These are phyloP conservation scores for Sugiyamaella xylanicola DNA, from an alignment of 1,139 yeast species.

Conservation along the genomic window DNA sequence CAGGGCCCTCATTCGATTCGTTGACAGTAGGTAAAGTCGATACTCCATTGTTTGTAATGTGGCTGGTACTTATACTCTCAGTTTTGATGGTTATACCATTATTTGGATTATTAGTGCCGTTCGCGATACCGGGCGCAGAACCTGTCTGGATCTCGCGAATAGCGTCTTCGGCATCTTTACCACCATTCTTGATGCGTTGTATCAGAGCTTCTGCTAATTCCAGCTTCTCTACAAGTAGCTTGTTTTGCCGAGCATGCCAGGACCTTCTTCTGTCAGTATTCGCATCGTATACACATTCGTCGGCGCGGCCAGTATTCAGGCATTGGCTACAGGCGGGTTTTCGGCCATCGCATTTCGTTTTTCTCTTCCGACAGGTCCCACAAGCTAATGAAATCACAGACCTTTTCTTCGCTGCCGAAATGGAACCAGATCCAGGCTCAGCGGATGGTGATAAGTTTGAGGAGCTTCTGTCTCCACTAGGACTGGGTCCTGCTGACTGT, in stretches of 20 bases:
- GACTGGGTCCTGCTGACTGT: neutral
- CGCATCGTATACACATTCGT: constrained; percentile 38
- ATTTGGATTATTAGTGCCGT: neutral
- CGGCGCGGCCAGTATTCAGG: constrained; percentile 28
- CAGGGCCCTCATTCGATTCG: constrained; percentile 15
- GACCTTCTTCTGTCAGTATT: constrained; percentile 28
- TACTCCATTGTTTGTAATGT: neutral
- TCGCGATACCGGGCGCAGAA: neutral
- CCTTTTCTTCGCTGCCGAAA: constrained; percentile 3
- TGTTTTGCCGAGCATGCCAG: constrained; percentile 25
- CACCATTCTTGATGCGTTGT: constrained; percentile 24
- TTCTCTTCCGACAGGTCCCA: constrained; percentile 39
- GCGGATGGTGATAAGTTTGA: neutral
- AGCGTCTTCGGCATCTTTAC: constrained; percentile 24
- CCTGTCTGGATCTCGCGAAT: constrained; percentile 24
- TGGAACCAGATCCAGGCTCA: constrained; percentile 1
- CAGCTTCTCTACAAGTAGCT: constrained; percentile 21
- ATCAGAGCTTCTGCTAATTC: constrained; percentile 23
- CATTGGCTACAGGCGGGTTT: constrained; percentile 40
- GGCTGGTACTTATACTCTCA: neutral
- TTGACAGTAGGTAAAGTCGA: constrained; percentile 2
- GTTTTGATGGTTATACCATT: neutral
- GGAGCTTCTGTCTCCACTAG: neutral
- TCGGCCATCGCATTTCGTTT: constrained; percentile 40
- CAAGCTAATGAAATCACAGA: constrained; percentile 38